Conservation (phyloP, 176 grass and related monocot species). For the Dendrocalamus sinicus region DNA sequence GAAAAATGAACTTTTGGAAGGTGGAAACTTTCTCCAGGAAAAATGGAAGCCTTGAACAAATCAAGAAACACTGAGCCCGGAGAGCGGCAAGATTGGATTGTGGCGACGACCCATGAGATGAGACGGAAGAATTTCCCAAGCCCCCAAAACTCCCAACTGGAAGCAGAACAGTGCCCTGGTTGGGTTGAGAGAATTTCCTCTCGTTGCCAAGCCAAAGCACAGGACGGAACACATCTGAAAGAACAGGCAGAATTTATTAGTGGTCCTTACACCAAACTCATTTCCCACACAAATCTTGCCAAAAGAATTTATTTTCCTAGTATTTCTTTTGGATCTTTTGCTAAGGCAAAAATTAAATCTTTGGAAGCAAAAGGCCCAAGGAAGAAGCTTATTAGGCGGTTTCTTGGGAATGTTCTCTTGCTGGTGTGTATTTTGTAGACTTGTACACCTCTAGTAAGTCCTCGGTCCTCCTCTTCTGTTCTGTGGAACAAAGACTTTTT, state of each 20-base stretch:
- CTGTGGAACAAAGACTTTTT: not conserved
- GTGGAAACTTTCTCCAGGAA: not conserved
- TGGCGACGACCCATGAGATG: constrained; percentile 17
- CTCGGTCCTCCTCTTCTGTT: not conserved
- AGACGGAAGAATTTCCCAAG: not conserved
- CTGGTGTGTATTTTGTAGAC: not conserved
- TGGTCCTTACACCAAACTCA: constrained; percentile 48
- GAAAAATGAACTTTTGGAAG: not conserved
- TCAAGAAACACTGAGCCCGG: constrained; percentile 27
- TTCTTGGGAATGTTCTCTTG: constrained; percentile 22
- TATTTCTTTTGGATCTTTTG: constrained; percentile 34
- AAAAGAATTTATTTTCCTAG: constrained; percentile 37
- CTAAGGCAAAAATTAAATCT: constrained; percentile 3
- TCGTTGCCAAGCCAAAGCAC: constrained; percentile 32
- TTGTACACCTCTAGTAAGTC: not conserved
- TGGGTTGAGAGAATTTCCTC: constrained; percentile 6
- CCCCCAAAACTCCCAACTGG: not conserved
- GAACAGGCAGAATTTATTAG: constrained; percentile 61
- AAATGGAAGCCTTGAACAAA: constrained; percentile 14
- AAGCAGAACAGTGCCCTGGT: not conserved
- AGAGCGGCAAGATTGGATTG: constrained; percentile 24
- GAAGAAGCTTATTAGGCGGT: constrained; percentile 35
- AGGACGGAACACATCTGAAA: constrained; percentile 65
- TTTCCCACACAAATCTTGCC: constrained; percentile 45
- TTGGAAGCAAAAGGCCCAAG: constrained; percentile 34